Evolutionary conservation across 352 stramenopile genomes (phyloP).

Genomic region (Phytophthora nicotianae): DNA sequence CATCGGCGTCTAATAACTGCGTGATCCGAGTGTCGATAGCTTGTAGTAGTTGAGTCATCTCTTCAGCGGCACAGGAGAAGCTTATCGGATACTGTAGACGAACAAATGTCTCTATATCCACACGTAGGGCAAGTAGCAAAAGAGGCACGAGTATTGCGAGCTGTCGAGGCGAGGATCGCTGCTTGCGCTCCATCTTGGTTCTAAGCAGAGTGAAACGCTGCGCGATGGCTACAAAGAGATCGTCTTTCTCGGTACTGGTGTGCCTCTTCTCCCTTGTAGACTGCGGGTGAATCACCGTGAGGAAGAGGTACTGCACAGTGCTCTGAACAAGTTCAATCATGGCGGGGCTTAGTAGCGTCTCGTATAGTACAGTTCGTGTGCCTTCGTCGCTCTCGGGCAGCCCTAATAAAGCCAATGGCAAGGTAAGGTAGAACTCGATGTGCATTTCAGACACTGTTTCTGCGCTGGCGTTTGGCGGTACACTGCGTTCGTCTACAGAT

Average conservation of each 20-base stretch:
- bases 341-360: conserved; percentile 27
- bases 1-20: conserved; percentile 57
- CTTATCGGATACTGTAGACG: conserved; percentile 66
- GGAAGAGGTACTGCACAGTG: conserved; percentile 46
- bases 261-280: conserved; percentile 1
- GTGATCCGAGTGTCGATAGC: conserved; percentile 49
- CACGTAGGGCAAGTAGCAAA: conserved; percentile 60
- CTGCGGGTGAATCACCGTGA: conserved; percentile 41
- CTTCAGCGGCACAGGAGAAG: conserved; percentile 41
- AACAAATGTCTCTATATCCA: conserved; percentile 66
- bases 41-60: conserved; percentile 52
- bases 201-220: conserved; percentile 40
- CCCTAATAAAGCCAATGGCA: conserved; percentile 55
- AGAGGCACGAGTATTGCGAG: conserved; percentile 52
- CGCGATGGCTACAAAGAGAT: conserved; percentile 51
- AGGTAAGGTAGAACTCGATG: conserved; percentile 43
- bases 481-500: conserved; percentile 49
- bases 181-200: conserved; percentile 23
- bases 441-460: conserved; percentile 54
- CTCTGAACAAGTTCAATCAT: conserved; percentile 49
- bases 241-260: conserved; percentile 31
- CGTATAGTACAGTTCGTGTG: conserved; percentile 33
- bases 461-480: conserved; percentile 31
- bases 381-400: conserved; percentile 39
- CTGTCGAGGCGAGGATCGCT: conserved; percentile 12